Percentiles rank a stretch among this genome's conserved stretches.
These are phyloP conservation scores for Lathyrus sativus DNA, from an alignment of 306 rosid species.

Conservation along the genomic window DNA sequence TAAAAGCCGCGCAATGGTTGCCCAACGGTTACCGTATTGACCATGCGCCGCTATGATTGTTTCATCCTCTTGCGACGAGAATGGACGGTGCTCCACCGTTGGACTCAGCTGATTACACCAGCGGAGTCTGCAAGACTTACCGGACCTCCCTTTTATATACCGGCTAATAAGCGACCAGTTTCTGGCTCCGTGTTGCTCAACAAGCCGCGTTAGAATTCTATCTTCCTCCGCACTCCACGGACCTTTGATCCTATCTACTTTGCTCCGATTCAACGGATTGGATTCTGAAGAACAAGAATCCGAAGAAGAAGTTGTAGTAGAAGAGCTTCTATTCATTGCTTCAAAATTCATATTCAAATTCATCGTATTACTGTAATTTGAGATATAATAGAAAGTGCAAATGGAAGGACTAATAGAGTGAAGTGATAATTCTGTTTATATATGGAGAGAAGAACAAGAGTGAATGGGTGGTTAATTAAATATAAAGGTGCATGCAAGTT, in stretches of 20 bases:
- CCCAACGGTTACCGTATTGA: constrained; percentile 89
- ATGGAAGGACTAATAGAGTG: background rate
- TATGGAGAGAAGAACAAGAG: constrained; percentile 29
- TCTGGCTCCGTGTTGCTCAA: constrained; percentile 72
- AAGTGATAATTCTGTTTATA: constrained; percentile 32
- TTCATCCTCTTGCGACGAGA: constrained; percentile 75
- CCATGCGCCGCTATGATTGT: constrained; percentile 76
- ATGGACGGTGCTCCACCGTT: constrained; percentile 79
- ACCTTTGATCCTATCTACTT: constrained; percentile 68
- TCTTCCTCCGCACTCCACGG: constrained; percentile 99
- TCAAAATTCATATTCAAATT: constrained; percentile 17
- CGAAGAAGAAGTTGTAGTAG: constrained; percentile 58
- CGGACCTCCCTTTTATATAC: constrained; percentile 80
- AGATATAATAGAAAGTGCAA: background rate
- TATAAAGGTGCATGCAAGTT: constrained; percentile 47
- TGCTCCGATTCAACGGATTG: constrained; percentile 9
- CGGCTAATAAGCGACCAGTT: constrained; percentile 96
- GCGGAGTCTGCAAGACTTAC: constrained; percentile 87
- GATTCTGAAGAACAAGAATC: constrained; percentile 74
- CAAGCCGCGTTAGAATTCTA: constrained; percentile 73
- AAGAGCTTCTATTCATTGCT: constrained; percentile 49
- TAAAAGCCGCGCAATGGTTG: constrained; percentile 85
- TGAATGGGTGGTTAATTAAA: background rate
- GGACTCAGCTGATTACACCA: constrained; percentile 99
- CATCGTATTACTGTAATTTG: constrained; percentile 13